Conservation (phyloP, 306 rosid genomes). For the Begonia fuchsioides region DNA sequence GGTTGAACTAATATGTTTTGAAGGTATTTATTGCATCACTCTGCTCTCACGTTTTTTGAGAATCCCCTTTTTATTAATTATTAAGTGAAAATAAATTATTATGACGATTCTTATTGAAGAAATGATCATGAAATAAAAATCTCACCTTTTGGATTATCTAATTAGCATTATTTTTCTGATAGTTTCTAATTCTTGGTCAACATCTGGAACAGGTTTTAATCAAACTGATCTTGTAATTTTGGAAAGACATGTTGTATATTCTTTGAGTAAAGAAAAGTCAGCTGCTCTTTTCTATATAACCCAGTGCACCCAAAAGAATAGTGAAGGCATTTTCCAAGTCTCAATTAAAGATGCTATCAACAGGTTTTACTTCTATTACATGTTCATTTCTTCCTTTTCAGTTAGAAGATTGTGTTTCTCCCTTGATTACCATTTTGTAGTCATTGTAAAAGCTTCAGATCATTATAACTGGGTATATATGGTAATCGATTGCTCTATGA, state of each 20-base stretch:
- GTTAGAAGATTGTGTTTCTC: not conserved
- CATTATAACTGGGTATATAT: no score
- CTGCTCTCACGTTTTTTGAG: not conserved
- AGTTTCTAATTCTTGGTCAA: no score
- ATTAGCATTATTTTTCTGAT: slow-evolving; percentile 13
- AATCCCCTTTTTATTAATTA: not conserved
- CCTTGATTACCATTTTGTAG: not conserved
- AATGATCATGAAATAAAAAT: no score
- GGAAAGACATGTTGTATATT: slow-evolving; percentile 51
- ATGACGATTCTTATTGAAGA: no score
- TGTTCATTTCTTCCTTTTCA: not conserved
- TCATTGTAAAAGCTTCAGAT: not conserved
- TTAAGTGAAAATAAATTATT: not conserved
- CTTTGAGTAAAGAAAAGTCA: slow-evolving; percentile 48
- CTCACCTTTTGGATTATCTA: no score
- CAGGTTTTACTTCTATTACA: slow-evolving; percentile 26
- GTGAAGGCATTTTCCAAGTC: slow-evolving; percentile 19
- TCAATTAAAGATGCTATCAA: slow-evolving; percentile 39
- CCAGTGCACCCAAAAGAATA: slow-evolving; percentile 26
- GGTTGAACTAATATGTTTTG: no score
- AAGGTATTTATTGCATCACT: not conserved
- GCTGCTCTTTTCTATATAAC: slow-evolving; percentile 49
- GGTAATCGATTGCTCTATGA: no score
- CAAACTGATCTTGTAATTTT: slow-evolving; percentile 28
- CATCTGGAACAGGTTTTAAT: slow-evolving; percentile 34